These are phyloP conservation scores for Steccherinum ochraceum DNA, from an alignment of 768 basidiomycete genomes.

Conservation along the genomic window DNA sequence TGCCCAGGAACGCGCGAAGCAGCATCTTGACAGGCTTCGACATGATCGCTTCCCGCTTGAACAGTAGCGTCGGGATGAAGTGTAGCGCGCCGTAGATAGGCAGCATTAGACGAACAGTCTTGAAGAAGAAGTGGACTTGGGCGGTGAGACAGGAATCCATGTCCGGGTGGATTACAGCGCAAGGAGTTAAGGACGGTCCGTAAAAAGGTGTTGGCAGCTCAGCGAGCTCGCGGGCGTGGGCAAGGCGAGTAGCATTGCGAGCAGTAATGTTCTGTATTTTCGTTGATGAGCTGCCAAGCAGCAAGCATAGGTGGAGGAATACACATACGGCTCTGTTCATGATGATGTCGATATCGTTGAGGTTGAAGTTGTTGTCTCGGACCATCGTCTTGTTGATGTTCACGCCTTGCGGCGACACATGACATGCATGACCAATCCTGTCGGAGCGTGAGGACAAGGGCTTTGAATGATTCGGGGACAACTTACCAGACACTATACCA, in stretches of 20 bases:
- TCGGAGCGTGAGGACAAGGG: too few species aligned
- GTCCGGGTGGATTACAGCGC: constrained; percentile 72
- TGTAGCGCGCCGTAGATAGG: constrained; percentile 88
- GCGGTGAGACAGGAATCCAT: constrained; percentile 53
- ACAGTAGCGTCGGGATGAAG: constrained; percentile 77
- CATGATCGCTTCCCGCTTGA: constrained; percentile 63
- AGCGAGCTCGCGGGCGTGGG: constrained; percentile 33
- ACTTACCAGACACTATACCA: constrained; percentile 69
- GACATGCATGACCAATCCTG: neutral
- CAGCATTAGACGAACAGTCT: constrained; percentile 78
- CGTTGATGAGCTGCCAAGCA: too few species aligned
- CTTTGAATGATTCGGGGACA: neutral
- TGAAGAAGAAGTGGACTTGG: constrained; percentile 63
- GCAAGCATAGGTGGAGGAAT: neutral
- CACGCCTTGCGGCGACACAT: constrained; percentile 41
- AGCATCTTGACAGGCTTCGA: constrained; percentile 63
- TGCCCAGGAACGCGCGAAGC: constrained; percentile 59
- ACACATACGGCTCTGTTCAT: too few species aligned
- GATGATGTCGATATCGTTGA: constrained; percentile 31
- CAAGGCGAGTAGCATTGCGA: constrained; percentile 40
- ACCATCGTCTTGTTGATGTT: constrained; percentile 57
- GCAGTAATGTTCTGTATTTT: constrained; percentile 43
- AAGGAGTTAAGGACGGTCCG: constrained; percentile 48
- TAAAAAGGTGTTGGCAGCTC: constrained; percentile 26
- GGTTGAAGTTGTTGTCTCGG: constrained; percentile 40